Evolutionary conservation across 164 flowering plant species (phyloP), one percentile per base, ranked within the genome.

Genomic region (Hamamelis virginiana): DNA sequence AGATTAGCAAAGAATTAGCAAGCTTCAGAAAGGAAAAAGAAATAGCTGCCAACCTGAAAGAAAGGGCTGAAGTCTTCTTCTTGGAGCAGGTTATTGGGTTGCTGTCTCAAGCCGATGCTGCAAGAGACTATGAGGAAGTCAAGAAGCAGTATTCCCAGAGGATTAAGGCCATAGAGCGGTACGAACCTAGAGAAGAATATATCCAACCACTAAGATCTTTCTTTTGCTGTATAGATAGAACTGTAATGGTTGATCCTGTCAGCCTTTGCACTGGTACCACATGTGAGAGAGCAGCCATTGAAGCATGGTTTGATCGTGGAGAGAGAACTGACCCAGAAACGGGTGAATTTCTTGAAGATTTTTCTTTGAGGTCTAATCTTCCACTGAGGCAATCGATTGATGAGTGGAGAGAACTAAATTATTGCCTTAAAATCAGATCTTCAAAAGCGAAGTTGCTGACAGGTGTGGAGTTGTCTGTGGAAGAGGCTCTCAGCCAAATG

Each of bases 331-430:
- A 90, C 75, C 95, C 92, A 1, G 78, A 72, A 62, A 90, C 89
- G 0, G 86, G 86, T 43, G 78, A 80, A 43, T 28, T 58, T 59
- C 87, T 90, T 61, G 83, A 81, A 64, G 87, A 88, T 78, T 73
- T 75, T 45, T 63, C 88, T 26, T 66, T 78, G 45, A 83, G 89
- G 72, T 61, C 91, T n/a, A 90, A 90, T 62, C 77, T 80, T 78
- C 80, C 72, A 16, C 68, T 90, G 61, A 86, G 89, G 46, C 85
- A 80, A 69, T 85, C 91, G 23, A 90, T 90, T 52, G 83, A 86
- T 60, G 95, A 90, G 74, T 90, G 95, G 95, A 74, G 81, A 72
- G 92, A 90, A 73, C 85, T 80, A n/a, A 90, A 86, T 61, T 90
- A 83, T 62, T 87, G 92, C 70, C 84, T 83, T 44, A 75, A 71